These are phyloP conservation scores for Ascochyta pisi DNA, from an alignment of 2,329 filamentous ascomycete species.

Conservation along the genomic window DNA sequence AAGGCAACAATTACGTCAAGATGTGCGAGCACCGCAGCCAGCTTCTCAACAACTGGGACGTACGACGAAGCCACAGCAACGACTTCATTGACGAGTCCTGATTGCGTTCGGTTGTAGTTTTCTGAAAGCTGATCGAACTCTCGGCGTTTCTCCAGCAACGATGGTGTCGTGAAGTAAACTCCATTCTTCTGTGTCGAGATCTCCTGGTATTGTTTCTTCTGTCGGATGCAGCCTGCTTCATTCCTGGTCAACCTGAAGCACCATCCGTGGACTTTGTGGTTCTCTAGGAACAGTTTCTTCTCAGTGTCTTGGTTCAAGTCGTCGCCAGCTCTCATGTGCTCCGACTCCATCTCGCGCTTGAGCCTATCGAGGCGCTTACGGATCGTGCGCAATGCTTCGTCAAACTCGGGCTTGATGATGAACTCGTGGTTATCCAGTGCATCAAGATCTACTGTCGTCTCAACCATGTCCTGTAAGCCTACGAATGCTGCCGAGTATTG, in stretches of 20 bases:
- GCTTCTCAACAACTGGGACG: slow-evolving; percentile 86
- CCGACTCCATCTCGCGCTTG: slow-evolving; percentile 79
- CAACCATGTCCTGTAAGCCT: slow-evolving; percentile 96
- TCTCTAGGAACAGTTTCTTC: slow-evolving; percentile 98
- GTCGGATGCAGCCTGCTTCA: slow-evolving; percentile 91
- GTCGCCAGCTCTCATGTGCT: slow-evolving; percentile 76
- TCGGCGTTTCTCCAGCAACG: slow-evolving; percentile 78
- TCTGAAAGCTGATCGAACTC: slow-evolving; percentile 94
- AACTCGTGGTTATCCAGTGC: slow-evolving; percentile 97
- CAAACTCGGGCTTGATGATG: slow-evolving; percentile 98
- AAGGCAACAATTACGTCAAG: slow-evolving; percentile 95
- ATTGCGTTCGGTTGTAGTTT: slow-evolving; percentile 94
- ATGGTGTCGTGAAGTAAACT: slow-evolving; percentile 93
- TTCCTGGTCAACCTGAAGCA: slow-evolving; percentile 91
- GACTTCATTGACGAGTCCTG: slow-evolving; percentile 88
- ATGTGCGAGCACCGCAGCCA: slow-evolving; percentile 88
- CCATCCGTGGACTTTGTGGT: slow-evolving; percentile 94
- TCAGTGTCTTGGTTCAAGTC: slow-evolving; percentile 92
- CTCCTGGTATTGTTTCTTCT: slow-evolving; percentile 88
- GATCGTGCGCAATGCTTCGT: slow-evolving; percentile 86
- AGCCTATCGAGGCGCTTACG: slow-evolving; percentile 88
- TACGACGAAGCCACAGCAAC: slow-evolving; percentile 94
- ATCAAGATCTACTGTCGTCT: slow-evolving; percentile 95
- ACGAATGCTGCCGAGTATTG: slow-evolving; percentile 78
- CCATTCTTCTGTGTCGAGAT: slow-evolving; percentile 99